phyloP scores from a whole-genome alignment of 805 yeast species.

The Yarrowia keelungensis region DNA sequence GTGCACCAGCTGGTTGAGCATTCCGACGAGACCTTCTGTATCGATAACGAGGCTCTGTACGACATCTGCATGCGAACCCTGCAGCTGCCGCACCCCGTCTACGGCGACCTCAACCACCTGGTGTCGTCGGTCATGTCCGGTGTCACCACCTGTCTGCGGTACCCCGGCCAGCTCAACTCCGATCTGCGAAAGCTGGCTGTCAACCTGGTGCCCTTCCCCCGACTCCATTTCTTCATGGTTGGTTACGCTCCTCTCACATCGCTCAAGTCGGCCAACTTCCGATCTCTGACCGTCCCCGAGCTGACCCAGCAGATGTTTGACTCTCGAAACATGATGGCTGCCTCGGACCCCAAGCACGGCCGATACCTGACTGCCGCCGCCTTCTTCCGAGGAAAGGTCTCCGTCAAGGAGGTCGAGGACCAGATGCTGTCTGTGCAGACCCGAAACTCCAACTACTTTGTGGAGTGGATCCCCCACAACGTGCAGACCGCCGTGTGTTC shows the following conservation, averaged over 20 bases:
- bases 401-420: constrained; percentile 93
- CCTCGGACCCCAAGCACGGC: constrained; percentile 88
- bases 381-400: constrained; percentile 91
- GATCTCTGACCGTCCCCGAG: constrained; percentile 86
- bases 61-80: constrained; percentile 87
- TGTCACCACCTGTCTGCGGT: constrained; percentile 90
- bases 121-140: constrained; percentile 95
- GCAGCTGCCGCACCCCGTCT: constrained; percentile 79
- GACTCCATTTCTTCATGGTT: constrained; percentile 94
- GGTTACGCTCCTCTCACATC: constrained; percentile 93
- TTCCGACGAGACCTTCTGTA: constrained; percentile 92
- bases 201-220: constrained; percentile 92
- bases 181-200: constrained; percentile 93
- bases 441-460: constrained; percentile 81
- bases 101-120: constrained; percentile 77
- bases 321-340: constrained; percentile 94
- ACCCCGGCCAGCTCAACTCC: constrained; percentile 93
- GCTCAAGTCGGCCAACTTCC: constrained; percentile 78
- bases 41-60: constrained; percentile 92
- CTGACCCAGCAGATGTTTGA: constrained; percentile 94
- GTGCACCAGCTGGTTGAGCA: constrained; percentile 90
- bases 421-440: constrained; percentile 86
- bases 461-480: constrained; percentile 95
- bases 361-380: constrained; percentile 93
- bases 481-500: constrained; percentile 94